Conservation (phyloP, 2,329 filamentous ascomycete genomes). For the Shiraia sp. region DNA sequence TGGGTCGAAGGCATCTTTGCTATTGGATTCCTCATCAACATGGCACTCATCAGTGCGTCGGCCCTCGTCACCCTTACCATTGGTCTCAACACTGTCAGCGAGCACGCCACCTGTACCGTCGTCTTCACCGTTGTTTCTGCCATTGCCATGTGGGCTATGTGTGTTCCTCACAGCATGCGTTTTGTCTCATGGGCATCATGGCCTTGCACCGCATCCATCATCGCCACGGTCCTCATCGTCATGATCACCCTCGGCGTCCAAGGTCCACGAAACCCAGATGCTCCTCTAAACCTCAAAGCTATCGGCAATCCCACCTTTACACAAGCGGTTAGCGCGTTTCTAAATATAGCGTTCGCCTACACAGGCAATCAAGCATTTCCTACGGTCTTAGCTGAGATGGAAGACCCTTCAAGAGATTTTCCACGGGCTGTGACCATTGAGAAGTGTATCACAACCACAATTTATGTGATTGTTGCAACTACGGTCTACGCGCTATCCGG, state of each 20-base stretch:
- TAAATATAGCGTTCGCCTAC: slow-evolving; percentile 34
- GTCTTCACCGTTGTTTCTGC: slow-evolving; percentile 28
- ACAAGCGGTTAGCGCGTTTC: slow-evolving; percentile 25
- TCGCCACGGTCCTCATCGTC: slow-evolving; percentile 27
- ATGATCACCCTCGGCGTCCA: slow-evolving; percentile 33
- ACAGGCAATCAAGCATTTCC: slow-evolving; percentile 35
- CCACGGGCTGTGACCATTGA: slow-evolving; percentile 31
- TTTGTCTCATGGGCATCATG: slow-evolving; percentile 34
- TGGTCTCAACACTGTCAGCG: slow-evolving; percentile 31
- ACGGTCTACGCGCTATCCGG: slow-evolving; percentile 30
- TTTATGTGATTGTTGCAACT: slow-evolving; percentile 26
- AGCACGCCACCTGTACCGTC: slow-evolving; percentile 34
- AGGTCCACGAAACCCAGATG: slow-evolving; percentile 20
- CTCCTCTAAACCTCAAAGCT: slow-evolving; percentile 27
- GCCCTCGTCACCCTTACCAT: slow-evolving; percentile 34
- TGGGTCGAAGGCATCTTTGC: slow-evolving; percentile 32
- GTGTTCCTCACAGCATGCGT: slow-evolving; percentile 31
- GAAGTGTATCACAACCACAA: slow-evolving; percentile 24
- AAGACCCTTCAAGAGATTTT: slow-evolving; percentile 30
- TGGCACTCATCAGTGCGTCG: slow-evolving; percentile 32
- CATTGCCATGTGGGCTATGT: slow-evolving; percentile 33
- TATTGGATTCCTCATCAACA: slow-evolving; percentile 31
- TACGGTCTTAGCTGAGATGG: slow-evolving; percentile 32
- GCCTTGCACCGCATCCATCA: slow-evolving; percentile 29
- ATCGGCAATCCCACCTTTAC: slow-evolving; percentile 27